Base-by-base conservation (phyloP, 306 rosid genomes). In the Echinosophora koreensis region DNA sequence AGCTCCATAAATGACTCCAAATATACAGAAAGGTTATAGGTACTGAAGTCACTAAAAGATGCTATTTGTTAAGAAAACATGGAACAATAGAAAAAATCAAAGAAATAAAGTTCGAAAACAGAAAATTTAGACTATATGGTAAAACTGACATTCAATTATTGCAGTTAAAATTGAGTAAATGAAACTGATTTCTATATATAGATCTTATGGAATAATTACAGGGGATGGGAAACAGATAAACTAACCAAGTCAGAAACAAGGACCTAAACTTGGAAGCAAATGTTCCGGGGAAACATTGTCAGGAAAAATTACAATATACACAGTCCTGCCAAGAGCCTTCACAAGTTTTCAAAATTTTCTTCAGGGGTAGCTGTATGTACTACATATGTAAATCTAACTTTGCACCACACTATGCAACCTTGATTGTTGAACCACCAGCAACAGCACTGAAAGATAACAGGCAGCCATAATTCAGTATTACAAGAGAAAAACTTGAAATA, bases 221-320 rank as follows among this genome's bases (percentile, higher is more conserved):
- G 61, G 80, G 85, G 84, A 73, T 57, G 76, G 75, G 97, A 86
- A 78, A 77, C 86, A 73, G 87, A 82, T 83, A 80, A 80, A 91
- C 97, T 91, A 89, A 91, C 94, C 97, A 84, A 87, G 88, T 84
- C 85, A 86, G 86, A 86, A 87, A 91, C 83, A 84, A 57, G 87
- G 80, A 90, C 85, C 83, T 84, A 88, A 77, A 86, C 82, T 89
- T 77, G 84, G 89, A 83, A 89, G 94, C 84, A 87, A 79, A 87
- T 86, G 88, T 88, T 89, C 89, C 70, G 47, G 77, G 87, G 93
- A 77, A 83, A 87, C 83, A 86, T 85, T 91, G 90, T 81, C 89
- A 86, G 89, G 88, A 83, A 84, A 89, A 86, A 91, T 85, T 89
- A 91, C 83, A 84, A 84, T 91, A 84, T 90, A 86, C 93, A 87